A percentile compares a stretch with the other conserved stretches of the same genome.
Evolutionary conservation across 2,329 filamentous ascomycete species (phyloP).

Genomic region (Ustulina deusta): DNA sequence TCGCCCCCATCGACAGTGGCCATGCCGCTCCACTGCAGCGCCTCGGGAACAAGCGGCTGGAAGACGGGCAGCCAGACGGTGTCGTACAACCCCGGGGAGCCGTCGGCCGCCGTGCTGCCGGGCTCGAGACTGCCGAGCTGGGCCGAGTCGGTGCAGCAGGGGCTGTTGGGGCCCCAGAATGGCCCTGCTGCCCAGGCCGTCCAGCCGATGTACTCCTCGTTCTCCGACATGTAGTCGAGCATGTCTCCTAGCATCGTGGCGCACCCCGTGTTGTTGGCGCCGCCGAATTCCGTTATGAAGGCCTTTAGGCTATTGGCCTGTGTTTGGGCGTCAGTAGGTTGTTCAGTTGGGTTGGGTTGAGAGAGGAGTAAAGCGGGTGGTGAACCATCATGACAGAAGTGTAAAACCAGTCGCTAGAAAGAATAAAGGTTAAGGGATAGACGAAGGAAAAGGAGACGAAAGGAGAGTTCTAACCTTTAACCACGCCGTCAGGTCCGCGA

Average conservation of each 20-base stretch:
- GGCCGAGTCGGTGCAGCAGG: constrained; percentile 57
- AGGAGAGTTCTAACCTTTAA: constrained; percentile 49
- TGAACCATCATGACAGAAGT: too few species aligned
- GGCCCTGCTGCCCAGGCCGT: constrained; percentile 64
- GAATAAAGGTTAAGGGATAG: neutral
- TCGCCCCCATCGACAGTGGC: constrained; percentile 48
- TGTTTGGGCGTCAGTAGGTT: neutral
- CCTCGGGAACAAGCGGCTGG: constrained; percentile 57
- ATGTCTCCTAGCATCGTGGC: constrained; percentile 56
- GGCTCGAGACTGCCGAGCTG: constrained; percentile 61
- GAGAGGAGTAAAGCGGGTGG: neutral
- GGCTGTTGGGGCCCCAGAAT: constrained; percentile 60
- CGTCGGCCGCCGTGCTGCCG: constrained; percentile 57
- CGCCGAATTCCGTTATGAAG: constrained; percentile 64
- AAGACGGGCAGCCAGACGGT: constrained; percentile 60
- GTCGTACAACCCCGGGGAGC: constrained; percentile 58
- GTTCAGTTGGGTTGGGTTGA: constrained; percentile 19
- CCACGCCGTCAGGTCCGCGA: constrained; percentile 60
- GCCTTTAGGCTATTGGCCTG: constrained; percentile 54
- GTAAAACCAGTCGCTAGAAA: neutral
- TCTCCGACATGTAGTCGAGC: constrained; percentile 60
- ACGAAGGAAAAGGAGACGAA: neutral
- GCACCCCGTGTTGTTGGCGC: constrained; percentile 58
- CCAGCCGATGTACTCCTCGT: constrained; percentile 63
- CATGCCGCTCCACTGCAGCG: constrained; percentile 54